Evolutionary conservation across 768 basidiomycete species (phyloP).

Genomic region (Suillus lakei): DNA sequence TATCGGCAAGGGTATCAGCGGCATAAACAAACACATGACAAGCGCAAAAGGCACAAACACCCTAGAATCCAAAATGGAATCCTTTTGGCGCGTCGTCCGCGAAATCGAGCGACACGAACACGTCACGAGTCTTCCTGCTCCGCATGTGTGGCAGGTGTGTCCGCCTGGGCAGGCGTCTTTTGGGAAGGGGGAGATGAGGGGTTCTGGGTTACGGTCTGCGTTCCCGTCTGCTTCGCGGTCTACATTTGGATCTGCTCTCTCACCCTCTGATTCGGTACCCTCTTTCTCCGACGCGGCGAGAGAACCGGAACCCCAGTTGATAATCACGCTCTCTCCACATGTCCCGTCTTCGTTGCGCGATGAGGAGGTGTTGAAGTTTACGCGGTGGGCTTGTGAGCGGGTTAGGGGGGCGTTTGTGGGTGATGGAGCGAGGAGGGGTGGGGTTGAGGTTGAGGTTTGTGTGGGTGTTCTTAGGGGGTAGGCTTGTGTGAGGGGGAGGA

Average conservation of each 20-base stretch:
- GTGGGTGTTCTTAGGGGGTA: constrained; percentile 73
- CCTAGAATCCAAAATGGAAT: constrained; percentile 73
- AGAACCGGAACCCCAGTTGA: constrained; percentile 43
- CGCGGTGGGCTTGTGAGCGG: constrained; percentile 77
- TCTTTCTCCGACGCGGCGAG: not conserved
- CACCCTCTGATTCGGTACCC: constrained; percentile 3
- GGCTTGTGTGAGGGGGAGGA: not conserved
- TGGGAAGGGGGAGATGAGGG: constrained; percentile 12
- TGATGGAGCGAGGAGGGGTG: constrained; percentile 33
- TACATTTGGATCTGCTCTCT: constrained; percentile 10
- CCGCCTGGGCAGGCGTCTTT: constrained; percentile 38
- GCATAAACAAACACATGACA: constrained; percentile 2
- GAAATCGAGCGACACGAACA: constrained; percentile 90
- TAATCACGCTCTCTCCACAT: constrained; percentile 83
- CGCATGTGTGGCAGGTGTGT: constrained; percentile 88
- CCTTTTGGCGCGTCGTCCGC: constrained; percentile 78
- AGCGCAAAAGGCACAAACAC: constrained; percentile 5
- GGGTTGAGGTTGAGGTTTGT: constrained; percentile 65
- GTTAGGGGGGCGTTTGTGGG: constrained; percentile 56
- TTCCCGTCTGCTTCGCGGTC: not conserved
- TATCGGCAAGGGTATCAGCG: constrained; percentile 16
- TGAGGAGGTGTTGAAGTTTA: constrained; percentile 71
- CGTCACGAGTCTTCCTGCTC: constrained; percentile 81
- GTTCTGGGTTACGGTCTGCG: constrained; percentile 7
- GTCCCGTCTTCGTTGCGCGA: constrained; percentile 70